Conservation (phyloP, 768 basidiomycete species). For the Leccinellum rugosiceps region DNA sequence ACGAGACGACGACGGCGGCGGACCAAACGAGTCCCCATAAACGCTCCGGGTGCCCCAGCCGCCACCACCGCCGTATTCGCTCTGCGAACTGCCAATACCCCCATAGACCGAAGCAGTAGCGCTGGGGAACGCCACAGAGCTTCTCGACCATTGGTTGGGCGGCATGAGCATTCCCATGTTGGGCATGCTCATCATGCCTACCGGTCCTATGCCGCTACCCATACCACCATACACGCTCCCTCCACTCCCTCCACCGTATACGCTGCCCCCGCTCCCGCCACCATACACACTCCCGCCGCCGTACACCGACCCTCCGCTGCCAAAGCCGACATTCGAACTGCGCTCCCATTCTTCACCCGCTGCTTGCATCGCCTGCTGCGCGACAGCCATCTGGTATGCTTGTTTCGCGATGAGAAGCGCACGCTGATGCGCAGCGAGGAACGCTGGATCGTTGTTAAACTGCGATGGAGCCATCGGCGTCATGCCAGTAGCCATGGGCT, state of each 20-base stretch:
- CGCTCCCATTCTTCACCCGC: slow-evolving; percentile 94
- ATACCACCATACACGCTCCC: slow-evolving; percentile 48
- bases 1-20: slow-evolving; percentile 25
- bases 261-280: slow-evolving; percentile 32
- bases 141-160: slow-evolving; percentile 39
- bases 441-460: slow-evolving; percentile 49
- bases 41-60: slow-evolving; percentile 59
- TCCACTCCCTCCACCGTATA: slow-evolving; percentile 35
- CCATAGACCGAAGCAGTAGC: slow-evolving; percentile 54
- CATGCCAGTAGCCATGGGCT: slow-evolving; percentile 25
- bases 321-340: slow-evolving; percentile 52
- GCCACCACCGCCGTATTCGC: slow-evolving; percentile 57
- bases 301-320: slow-evolving; percentile 34
- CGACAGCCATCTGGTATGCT: slow-evolving; percentile 86
- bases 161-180: slow-evolving; percentile 39
- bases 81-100: slow-evolving; percentile 50
- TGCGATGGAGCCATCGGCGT: slow-evolving; percentile 38
- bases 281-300: slow-evolving; percentile 49
- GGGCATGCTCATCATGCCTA: slow-evolving; percentile 41
- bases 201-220: slow-evolving; percentile 31
- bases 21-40: slow-evolving; percentile 66
- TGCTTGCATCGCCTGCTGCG: slow-evolving; percentile 84
- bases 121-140: slow-evolving; percentile 50
- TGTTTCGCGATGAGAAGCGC: slow-evolving; percentile 87
- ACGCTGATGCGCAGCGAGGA: slow-evolving; percentile 78